Evolutionary conservation across 2,329 filamentous ascomycete genomes (phyloP), one percentile per base, ranked within the genome.

Genomic region (Lachnellula hyalina): DNA sequence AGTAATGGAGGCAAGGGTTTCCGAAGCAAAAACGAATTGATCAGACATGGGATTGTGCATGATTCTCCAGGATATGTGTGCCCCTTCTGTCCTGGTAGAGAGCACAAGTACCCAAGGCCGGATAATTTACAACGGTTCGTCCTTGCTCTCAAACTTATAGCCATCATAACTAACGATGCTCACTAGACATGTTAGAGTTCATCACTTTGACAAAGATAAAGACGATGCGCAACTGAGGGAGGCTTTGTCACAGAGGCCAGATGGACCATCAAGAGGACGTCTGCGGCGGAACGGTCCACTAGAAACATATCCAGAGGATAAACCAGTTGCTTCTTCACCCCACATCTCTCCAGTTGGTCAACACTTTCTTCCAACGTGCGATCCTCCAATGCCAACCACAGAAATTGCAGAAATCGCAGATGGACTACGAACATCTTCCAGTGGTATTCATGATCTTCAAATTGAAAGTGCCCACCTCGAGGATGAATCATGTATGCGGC

Each of bases 41-140:
- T 87, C 47, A 73, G 84, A 28, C 84, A 87, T 67, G 92, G 93
- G 1, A 80, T 97, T 3, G 94, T 97, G 4, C 94, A 99, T 68
- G 87, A 91, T 61, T 96, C 90, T 7, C 94, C 94, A 1, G 93
- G 93, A 57, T 99, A 97, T 67, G 85, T 96, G 32, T 99, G 94
- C 70, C 94, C 94, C 0, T 97, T 96, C 68, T 99, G 94, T 70
- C 89, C 90, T 1, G 91, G 96, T 66, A 81, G 91, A 62, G 91
- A 96, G 69, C 93, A 96, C 71, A 92, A 88, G 68, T 97, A 97
- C 70, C 94, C 94, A 5, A 80, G 94, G 63, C 94, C 94, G 35
- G 94, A 99, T 71, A 97, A 97, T 76, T 75, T 99, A 53, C 93
- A 96, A 75, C 85, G 93, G 90, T 95, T 77, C 61, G 80, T 60